Evolutionary conservation across 305 asterid species (phyloP), one percentile per base, ranked within the genome.

Genomic region (Fraxinus sp.): DNA sequence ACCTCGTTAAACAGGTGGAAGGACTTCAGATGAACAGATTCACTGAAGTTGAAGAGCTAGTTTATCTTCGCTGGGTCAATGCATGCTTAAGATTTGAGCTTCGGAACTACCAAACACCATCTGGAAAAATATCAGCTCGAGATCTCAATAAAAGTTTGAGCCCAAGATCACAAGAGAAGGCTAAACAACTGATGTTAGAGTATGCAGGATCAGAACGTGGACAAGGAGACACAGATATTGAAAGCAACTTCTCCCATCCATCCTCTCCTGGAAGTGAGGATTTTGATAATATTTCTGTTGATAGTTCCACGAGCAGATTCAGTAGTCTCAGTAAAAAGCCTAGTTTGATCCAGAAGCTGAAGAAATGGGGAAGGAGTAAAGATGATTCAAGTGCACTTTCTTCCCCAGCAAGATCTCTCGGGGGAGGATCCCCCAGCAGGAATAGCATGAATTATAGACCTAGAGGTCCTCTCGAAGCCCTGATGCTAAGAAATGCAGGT

Each of bases 181-280:
- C 99, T 11, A 97, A 97, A 85, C 97, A 92, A 83, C 90, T 97
- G 26, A 91, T 97, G 97, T 78, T 93, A 77, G 99, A 97, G 81
- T 97, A 92, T 37, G 98, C 99, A 43, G 98, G 96, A 79, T 95
- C 99, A 14, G 99, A 96, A 86, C 97, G 99, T 41, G 99, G 98
- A 30, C 97, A 93, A 86, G 99, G 97, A 3, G 99, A 96, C 87
- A 95, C 99, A 0, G 99, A 96, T 86, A 81, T 91, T 37, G 99
- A 93, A 78, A 97, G 98, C 93, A 93, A 93, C 86, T 97, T 93
- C 37, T 90, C 92, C 9, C 97, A 93, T 64, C 95, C 94, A 49
- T 92, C 91, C 13, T 96, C 98, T 11, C 96, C 97, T 33, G 99
- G 97, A 62, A 95, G 99, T 82, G 98, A 95, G 80, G 99, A 97